Evolutionary conservation across 73 alveolate species (phyloP).

Genomic region (Durusdinium trenchii): DNA sequence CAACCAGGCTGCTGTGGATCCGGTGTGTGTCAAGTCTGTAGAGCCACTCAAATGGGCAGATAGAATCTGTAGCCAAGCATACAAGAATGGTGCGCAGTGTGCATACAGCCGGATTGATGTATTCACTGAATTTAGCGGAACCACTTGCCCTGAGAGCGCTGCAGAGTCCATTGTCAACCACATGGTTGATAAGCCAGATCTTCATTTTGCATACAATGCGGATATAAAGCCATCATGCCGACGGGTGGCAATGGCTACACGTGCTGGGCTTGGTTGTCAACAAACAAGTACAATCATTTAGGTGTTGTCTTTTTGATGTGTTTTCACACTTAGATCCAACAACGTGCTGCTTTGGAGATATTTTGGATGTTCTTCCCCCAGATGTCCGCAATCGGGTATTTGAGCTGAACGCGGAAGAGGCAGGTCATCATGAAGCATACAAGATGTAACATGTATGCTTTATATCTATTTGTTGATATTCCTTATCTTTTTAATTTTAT

Average conservation of each 20-base stretch:
- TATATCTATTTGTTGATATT: too few relatives aligned
- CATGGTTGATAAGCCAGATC: neutral
- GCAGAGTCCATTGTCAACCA: conserved; percentile 19
- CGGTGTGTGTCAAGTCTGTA: neutral
- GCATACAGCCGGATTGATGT: neutral
- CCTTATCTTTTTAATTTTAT: neutral
- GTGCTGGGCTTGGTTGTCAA: neutral
- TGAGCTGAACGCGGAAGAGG: neutral
- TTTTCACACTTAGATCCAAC: conserved; percentile 26
- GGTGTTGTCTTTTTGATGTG: neutral
- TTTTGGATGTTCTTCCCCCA: conserved; percentile 8
- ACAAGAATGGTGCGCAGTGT: neutral
- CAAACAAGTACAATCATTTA: neutral
- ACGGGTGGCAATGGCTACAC: conserved; percentile 24
- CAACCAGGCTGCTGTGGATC: neutral
- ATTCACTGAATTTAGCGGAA: conserved; percentile 50
- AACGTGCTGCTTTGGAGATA: conserved; percentile 53
- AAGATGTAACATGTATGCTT: too few relatives aligned
- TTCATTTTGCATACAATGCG: conserved; percentile 8
- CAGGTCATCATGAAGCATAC: neutral
- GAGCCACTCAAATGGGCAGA: neutral
- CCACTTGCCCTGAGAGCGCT: conserved; percentile 59
- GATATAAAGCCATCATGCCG: conserved; percentile 30
- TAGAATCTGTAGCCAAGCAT: neutral
- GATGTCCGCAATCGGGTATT: neutral